Base-by-base conservation (phyloP, 2,329 filamentous ascomycete species). In the Fusarium acutatum region DNA sequence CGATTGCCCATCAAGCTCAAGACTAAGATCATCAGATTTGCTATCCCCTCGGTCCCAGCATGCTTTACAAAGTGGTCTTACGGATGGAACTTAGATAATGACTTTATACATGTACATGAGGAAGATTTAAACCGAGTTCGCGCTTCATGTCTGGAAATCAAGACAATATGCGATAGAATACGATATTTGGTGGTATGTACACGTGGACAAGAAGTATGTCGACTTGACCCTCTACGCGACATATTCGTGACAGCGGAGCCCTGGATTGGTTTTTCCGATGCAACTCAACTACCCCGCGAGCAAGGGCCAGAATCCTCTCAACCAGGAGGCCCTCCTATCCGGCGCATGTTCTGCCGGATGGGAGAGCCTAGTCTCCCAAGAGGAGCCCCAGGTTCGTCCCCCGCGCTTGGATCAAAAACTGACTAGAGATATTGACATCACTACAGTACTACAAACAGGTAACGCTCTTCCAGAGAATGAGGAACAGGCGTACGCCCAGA, bases 161-260 rank as follows among this genome's bases (percentile, higher is more conserved):
- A 26, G 11, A 2, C 7, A 5, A 26, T 52, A 12, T 35, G 17
- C 24, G n/a, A 52, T 35, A 6, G 6, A 52, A 35, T 35, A 1
- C 32, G 32, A 5, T 35, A 8, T 12, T 3, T 52, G 0, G 49
- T 52, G 32, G 32, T 34, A 35, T 26, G 8, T 26, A 12, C 13
- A 4, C 0, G 0, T 0, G 47, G 17, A 20, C 2, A 7, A 6
- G 12, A 20, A 11, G 3, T 24, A 7, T 52, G 0, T 35, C 32
- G 49, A 12, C 18, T 35, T 5, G 49, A 52, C 9, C 49, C 49
- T 52, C 0, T 22, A 20, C 17, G 13, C 6, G 49, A 52, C 13
- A 26, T 13, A 20, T 26, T 35, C n/a, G n/a, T n/a, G n/a, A n/a
- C n/a, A n/a, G n/a, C n/a, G n/a, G n/a, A n/a, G n/a, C n/a, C n/a